A percentile compares a stretch with the other conserved stretches of the same genome.
Conservation (phyloP, 129 eudicot genomes). For the Cynara cardunculus region DNA sequence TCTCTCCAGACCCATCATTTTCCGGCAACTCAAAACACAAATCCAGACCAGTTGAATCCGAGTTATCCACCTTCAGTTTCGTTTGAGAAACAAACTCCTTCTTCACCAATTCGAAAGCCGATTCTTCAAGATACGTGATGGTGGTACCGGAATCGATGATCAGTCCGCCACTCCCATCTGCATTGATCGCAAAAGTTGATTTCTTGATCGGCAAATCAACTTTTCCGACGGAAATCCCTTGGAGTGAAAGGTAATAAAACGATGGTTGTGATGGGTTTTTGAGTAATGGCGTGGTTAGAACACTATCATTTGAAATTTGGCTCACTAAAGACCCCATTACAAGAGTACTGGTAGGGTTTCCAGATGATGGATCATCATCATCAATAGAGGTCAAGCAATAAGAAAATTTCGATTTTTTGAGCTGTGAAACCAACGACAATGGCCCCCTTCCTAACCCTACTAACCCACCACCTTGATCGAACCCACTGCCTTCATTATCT, state of each 20-base stretch:
- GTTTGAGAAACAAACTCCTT: conserved; percentile 46
- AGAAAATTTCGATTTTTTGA: conserved; percentile 62
- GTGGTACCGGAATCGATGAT: conserved; percentile 93
- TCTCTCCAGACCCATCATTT: conserved; percentile 17
- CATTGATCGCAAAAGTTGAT: conserved; percentile 41
- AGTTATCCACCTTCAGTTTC: conserved; percentile 50
- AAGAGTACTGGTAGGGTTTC: conserved; percentile 43
- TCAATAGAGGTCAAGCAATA: conserved; percentile 73
- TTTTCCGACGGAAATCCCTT: conserved; percentile 72
- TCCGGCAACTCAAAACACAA: conserved; percentile 57
- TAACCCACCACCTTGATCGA: conserved; percentile 74
- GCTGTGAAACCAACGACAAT: conserved; percentile 70
- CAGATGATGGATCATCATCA: conserved; percentile 31
- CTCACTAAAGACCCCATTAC: conserved; percentile 49
- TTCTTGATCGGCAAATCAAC: conserved; percentile 45
- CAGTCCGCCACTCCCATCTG: conserved; percentile 71
- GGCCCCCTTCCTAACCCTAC: conserved; percentile 92
- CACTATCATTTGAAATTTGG: neutral
- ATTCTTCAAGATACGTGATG: conserved; percentile 58
- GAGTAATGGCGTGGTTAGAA: conserved; percentile 48
- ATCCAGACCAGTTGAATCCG: conserved; percentile 63
- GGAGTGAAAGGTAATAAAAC: conserved; percentile 67
- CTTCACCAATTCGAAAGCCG: conserved; percentile 46
- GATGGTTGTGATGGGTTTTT: conserved; percentile 65
- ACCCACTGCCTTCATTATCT: conserved; percentile 72